Evolutionary conservation across 208 protist species (phyloP).

Genomic region (Trypanosoma rangeli): DNA sequence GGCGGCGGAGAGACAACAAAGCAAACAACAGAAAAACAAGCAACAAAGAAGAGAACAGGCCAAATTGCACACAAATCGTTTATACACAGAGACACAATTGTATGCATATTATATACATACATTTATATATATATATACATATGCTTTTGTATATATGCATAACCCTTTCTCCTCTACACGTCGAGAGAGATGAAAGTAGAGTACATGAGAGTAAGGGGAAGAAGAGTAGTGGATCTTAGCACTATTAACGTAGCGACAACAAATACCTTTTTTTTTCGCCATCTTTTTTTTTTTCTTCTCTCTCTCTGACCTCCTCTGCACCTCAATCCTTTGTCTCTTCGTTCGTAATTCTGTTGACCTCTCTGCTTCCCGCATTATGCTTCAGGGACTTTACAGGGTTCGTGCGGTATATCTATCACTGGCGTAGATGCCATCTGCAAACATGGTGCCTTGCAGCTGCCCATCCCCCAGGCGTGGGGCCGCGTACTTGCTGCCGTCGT

Average conservation of each 20-base stretch:
- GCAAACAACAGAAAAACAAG: slow-evolving; percentile 4
- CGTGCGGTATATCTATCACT: slow-evolving; percentile 20
- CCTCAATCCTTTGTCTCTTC: background rate
- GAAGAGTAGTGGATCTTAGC: too few species aligned
- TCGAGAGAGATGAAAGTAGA: too few species aligned
- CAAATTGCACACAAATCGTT: background rate
- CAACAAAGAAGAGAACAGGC: slow-evolving; percentile 6
- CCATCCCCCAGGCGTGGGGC: background rate
- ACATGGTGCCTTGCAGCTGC: slow-evolving; percentile 12
- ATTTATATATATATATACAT: slow-evolving; percentile 1
- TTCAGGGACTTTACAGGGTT: slow-evolving; percentile 14
- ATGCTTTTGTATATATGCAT: background rate
- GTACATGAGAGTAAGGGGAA: too few species aligned
- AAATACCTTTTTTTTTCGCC: background rate
- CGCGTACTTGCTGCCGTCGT: background rate
- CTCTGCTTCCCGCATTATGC: background rate
- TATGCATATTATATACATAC: background rate
- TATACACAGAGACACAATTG: background rate
- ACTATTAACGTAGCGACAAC: background rate
- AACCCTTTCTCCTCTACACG: background rate
- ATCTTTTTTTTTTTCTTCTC: background rate
- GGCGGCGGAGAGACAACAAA: background rate
- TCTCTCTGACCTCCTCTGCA: background rate
- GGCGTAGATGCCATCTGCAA: slow-evolving; percentile 12
- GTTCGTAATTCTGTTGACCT: background rate